Conservation (phyloP, 1,139 yeast genomes). For the Suhomyces choctaworum region DNA sequence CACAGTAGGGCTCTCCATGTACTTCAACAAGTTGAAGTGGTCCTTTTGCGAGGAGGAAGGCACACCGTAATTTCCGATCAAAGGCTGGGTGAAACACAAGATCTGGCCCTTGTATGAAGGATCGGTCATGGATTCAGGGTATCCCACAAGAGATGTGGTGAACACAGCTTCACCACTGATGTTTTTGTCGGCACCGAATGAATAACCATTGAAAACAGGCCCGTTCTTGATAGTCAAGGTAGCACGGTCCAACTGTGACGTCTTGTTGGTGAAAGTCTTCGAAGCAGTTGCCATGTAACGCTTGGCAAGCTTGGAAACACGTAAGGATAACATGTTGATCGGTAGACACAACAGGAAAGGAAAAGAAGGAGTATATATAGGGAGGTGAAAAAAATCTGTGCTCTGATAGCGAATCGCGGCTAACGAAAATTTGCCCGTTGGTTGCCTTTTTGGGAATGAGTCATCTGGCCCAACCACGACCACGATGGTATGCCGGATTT, state of each 20-base stretch:
- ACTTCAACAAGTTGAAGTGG: conserved; percentile 78
- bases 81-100: conserved; percentile 93
- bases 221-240: conserved; percentile 91
- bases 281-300: conserved; percentile 45
- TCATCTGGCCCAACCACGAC: conserved; percentile 14
- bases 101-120: conserved; percentile 97
- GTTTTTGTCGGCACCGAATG: conserved; percentile 92
- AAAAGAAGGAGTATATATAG: conserved; percentile 8
- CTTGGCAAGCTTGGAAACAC: conserved; percentile 10
- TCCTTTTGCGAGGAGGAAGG: conserved; percentile 83
- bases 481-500: neutral
- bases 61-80: conserved; percentile 97
- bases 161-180: conserved; percentile 97
- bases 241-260: conserved; percentile 68
- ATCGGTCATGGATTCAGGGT: conserved; percentile 98
- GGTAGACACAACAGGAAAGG: conserved; percentile 3
- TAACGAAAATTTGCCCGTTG: conserved; percentile 25
- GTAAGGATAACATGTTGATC: conserved; percentile 7
- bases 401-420: conserved; percentile 46
- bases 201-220: conserved; percentile 87
- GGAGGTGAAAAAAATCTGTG: conserved; percentile 10
- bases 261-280: conserved; percentile 34
- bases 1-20: conserved; percentile 86
- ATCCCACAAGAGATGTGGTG: conserved; percentile 95
- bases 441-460: conserved; percentile 36